Base-by-base conservation (phyloP, 805 yeast species). In the Monosporozyma servazzii region DNA sequence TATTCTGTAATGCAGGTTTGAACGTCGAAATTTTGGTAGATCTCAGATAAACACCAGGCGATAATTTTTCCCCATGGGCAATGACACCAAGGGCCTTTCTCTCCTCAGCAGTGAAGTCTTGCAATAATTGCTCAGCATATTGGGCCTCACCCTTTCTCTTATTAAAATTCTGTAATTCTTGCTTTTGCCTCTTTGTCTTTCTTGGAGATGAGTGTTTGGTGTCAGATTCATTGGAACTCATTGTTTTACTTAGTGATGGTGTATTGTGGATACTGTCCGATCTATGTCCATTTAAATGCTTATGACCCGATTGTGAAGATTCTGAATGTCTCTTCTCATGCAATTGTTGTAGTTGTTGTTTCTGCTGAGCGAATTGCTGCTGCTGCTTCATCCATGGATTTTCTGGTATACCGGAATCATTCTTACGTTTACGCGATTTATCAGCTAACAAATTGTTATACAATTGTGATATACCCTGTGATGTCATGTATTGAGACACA, bases 381-480 rank as follows among this genome's bases (percentile, higher is more conserved):
- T 72, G 74, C 44, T 72, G 67, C 50, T 70, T 70, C 59, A 73
- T 70, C 68, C 74, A 62, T 39, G 76, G 76, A 54, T 72, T 71
- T 57, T 71, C 76, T 8, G 76, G 76, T 5, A 70, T 66, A 5
- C 63, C 63, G 5, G 69, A 53, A 31, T 68, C 71, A 36, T 66
- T 64, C 58, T 76, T 79, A 36, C 80, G 73, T 58, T 75, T 76
- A 61, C 79, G 79, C 41, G 77, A 75, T 60, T 80, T 81, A 57
- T 81, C 85, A 41, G 81, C 71, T 79, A 90, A 81, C 54, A 93
- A 74, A 48, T 86, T 82, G 59, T 82, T 85, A 61, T 89, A 88
- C 20, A 93, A 74, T 62, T 87, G 96, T 1, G 96, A 81, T 49
- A 93, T 75, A 0, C 99, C 98, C 58, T 87, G 95, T 1, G 96